Evolutionary conservation across 345 rosid genomes (phyloP).

Genomic region (Hibiscus trionum): DNA sequence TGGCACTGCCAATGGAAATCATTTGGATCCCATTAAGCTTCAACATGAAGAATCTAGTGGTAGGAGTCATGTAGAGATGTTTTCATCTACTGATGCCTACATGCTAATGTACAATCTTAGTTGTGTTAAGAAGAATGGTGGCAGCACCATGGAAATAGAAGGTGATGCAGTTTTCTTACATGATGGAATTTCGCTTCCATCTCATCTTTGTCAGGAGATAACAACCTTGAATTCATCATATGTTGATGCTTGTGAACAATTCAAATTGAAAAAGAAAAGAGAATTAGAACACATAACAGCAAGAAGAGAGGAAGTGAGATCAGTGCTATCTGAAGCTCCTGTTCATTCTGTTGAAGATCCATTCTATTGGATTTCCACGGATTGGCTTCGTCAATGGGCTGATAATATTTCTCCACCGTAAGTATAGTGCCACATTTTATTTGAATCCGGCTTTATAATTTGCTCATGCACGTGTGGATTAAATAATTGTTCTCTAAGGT

Average conservation of each 20-base stretch:
- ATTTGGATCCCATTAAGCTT: constrained; percentile 24
- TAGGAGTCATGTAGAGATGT: constrained; percentile 38
- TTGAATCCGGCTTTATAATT: constrained; percentile 7
- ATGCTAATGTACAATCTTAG: constrained; percentile 85
- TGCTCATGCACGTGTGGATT: background rate
- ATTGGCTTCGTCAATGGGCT: constrained; percentile 97
- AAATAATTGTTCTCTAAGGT: background rate
- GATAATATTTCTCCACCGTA: constrained; percentile 67
- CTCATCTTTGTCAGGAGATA: constrained; percentile 57
- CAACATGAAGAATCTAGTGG: constrained; percentile 37
- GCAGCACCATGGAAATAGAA: constrained; percentile 28
- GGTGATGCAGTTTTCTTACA: constrained; percentile 25
- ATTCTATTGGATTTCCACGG: constrained; percentile 71
- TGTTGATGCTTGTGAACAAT: constrained; percentile 52
- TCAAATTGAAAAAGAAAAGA: constrained; percentile 48
- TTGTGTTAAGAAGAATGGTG: constrained; percentile 34
- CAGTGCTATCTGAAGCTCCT: constrained; percentile 75
- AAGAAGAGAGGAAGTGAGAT: constrained; percentile 78
- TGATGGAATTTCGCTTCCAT: constrained; percentile 50
- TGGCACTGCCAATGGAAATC: constrained; percentile 32
- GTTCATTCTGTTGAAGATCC: constrained; percentile 59
- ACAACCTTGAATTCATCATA: constrained; percentile 45
- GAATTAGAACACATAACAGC: constrained; percentile 44
- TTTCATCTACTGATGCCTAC: constrained; percentile 90
- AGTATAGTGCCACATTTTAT: constrained; percentile 22